Percentiles rank a stretch among this genome's conserved stretches.
These are phyloP conservation scores for Phytophthora vignae DNA, from an alignment of 352 stramenopile species.

Conservation along the genomic window DNA sequence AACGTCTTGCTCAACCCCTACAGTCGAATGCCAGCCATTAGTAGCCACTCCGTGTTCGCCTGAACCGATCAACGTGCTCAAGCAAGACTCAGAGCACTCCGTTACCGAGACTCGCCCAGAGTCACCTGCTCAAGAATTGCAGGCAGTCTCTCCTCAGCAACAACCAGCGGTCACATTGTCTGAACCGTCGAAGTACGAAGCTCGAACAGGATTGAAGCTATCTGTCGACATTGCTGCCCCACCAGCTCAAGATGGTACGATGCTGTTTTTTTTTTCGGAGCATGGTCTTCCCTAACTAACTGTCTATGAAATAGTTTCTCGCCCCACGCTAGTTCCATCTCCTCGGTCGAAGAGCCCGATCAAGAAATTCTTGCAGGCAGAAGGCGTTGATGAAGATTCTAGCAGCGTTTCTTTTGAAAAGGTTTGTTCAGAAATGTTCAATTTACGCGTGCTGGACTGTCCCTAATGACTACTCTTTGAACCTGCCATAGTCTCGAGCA, in stretches of 20 bases:
- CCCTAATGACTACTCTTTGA: neutral
- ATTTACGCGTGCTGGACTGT: neutral
- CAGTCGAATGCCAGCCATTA: conserved; percentile 3
- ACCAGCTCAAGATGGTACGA: conserved; percentile 53
- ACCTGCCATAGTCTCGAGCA: conserved; percentile 51
- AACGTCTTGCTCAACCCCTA: conserved; percentile 25
- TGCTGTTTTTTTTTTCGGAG: too few species aligned
- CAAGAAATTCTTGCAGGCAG: conserved; percentile 26
- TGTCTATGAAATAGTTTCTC: conserved; percentile 39
- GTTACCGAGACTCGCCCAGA: neutral
- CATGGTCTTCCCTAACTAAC: conserved; percentile 17
- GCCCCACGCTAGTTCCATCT: conserved; percentile 61
- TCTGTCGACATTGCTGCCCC: conserved; percentile 59
- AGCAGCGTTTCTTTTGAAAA: conserved; percentile 64
- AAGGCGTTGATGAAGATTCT: conserved; percentile 17
- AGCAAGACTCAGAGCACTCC: neutral
- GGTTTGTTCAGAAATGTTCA: conserved; percentile 35
- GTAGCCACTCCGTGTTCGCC: neutral
- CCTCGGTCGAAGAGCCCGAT: conserved; percentile 49
- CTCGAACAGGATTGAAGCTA: conserved; percentile 57
- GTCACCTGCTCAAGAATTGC: conserved; percentile 2
- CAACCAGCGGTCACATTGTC: neutral
- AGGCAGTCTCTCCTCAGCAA: neutral
- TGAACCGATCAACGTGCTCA: neutral
- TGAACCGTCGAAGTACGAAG: conserved; percentile 58